Conservation (phyloP, 805 yeast genomes). For the Zygosaccharomyces pseudorouxii region DNA sequence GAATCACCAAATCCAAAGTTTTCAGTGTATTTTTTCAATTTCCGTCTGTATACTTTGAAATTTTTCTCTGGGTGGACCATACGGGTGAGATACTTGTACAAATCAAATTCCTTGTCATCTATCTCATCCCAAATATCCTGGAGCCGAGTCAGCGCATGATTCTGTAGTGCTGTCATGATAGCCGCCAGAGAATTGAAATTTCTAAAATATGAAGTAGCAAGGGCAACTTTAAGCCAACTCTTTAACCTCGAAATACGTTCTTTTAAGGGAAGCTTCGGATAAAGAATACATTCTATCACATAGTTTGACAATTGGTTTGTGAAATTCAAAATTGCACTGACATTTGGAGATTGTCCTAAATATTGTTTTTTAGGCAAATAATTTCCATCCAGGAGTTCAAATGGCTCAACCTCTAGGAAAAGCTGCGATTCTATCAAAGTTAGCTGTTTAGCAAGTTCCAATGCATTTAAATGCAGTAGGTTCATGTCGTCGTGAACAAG, state of each 20-base stretch:
- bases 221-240: conserved; percentile 69
- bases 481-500: conserved; percentile 18
- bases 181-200: conserved; percentile 79
- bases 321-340: conserved; percentile 55
- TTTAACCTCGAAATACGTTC: conserved; percentile 53
- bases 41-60: conserved; percentile 61
- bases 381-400: conserved; percentile 62
- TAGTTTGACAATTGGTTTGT: conserved; percentile 70
- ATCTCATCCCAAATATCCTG: conserved; percentile 54
- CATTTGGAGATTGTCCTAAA: conserved; percentile 57
- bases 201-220: conserved; percentile 66
- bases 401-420: conserved; percentile 58
- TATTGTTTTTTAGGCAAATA: conserved; percentile 56
- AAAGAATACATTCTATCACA: conserved; percentile 63
- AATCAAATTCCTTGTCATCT: conserved; percentile 53
- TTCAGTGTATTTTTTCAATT: conserved; percentile 51
- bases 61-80: conserved; percentile 74
- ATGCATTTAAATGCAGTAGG: conserved; percentile 50
- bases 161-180: conserved; percentile 70
- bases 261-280: conserved; percentile 43
- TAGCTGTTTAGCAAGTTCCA: conserved; percentile 73
- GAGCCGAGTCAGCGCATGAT: conserved; percentile 62
- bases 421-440: conserved; percentile 67
- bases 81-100: conserved; percentile 59
- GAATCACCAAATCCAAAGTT: conserved; percentile 24